These are phyloP conservation scores for Cyberlindnera saturnus DNA, from an alignment of 805 yeast genomes.

Conservation along the genomic window DNA sequence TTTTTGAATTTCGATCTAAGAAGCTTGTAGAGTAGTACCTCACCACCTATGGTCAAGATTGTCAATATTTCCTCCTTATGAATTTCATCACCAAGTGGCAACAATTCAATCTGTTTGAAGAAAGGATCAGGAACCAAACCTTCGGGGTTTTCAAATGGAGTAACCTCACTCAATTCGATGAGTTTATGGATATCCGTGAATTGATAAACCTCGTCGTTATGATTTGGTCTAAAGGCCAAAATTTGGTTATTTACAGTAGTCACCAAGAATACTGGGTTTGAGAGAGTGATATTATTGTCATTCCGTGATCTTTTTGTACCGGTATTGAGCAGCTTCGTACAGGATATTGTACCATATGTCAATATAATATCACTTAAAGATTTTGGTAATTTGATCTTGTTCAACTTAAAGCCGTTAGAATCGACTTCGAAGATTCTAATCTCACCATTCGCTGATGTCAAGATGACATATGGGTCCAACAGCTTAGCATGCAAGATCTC, in stretches of 20 bases:
- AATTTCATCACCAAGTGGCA: slow-evolving; percentile 55
- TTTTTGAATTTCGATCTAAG: slow-evolving; percentile 39
- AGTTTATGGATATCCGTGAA: slow-evolving; percentile 31
- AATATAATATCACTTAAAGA: slow-evolving; percentile 43
- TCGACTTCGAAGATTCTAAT: slow-evolving; percentile 50
- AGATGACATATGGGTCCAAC: slow-evolving; percentile 55
- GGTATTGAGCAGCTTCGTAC: slow-evolving; percentile 38
- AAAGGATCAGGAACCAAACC: slow-evolving; percentile 61
- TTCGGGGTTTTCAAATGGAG: slow-evolving; percentile 27
- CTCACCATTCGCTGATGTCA: slow-evolving; percentile 66
- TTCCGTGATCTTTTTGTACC: slow-evolving; percentile 23
- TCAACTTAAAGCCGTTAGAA: slow-evolving; percentile 27
- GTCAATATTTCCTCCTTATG: slow-evolving; percentile 58
- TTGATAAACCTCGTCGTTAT: slow-evolving; percentile 33
- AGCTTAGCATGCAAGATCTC: slow-evolving; percentile 62
- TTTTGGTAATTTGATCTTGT: slow-evolving; percentile 31
- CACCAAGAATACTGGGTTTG: slow-evolving; percentile 45
- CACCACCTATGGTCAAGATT: slow-evolving; percentile 76
- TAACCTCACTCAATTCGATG: slow-evolving; percentile 32
- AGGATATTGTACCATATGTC: slow-evolving; percentile 62
- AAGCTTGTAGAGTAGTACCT: slow-evolving; percentile 59
- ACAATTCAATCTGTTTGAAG: slow-evolving; percentile 60
- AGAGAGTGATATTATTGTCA: slow-evolving; percentile 19
- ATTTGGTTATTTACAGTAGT: slow-evolving; percentile 76
- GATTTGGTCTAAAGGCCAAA: slow-evolving; percentile 53